Base-by-base conservation (phyloP, 1,139 yeast genomes). In the Blastobotrys elegans region DNA sequence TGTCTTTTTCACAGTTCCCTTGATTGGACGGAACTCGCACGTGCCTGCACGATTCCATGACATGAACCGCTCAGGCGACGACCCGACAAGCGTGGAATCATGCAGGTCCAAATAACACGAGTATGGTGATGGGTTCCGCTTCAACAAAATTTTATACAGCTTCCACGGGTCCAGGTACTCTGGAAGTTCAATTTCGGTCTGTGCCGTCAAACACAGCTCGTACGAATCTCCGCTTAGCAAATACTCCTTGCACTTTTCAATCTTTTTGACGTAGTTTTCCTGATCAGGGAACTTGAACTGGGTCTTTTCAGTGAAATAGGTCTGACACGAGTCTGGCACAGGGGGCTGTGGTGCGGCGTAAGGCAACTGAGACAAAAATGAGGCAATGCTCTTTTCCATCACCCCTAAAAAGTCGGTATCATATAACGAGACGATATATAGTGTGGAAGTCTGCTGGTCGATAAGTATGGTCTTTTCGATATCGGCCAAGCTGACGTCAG, bases 1-100 rank as follows among this genome's bases (percentile, higher is more conserved):
- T 0, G 77, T 69, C 56, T 88, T 89, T 53, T 73, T 78, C 1
- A 94, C 96, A 0, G 99, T 94, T 2, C 98, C 99, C 62, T 94
- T 94, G 51, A 94, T 92, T 1, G 99, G 99, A 45, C 97, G 74
- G 59, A 92, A 73, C 65, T 92, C 95, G 52, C 92, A 85, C 2
- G 63, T 56, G 1, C 65, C 66, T 4, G 70, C 66, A 2, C 69
- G 59, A 54, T 75, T 74, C 97, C 97, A 94, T 2, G 84, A 78
- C 49, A 94, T 66, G 60, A 92, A 94, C 50, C 98, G 71, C 64
- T 94, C 99, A 0, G 99, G 99, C 0, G 97, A 90, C 0, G 97
- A 84, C 1, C 96, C 88, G 3, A 92, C 74, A 36, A 94, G 69
- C 4, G 73, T 68, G 34, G 86, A 77, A 16, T 73, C 68, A 56